Base-by-base conservation (phyloP, 345 rosid species). In the Gossypium australe region DNA sequence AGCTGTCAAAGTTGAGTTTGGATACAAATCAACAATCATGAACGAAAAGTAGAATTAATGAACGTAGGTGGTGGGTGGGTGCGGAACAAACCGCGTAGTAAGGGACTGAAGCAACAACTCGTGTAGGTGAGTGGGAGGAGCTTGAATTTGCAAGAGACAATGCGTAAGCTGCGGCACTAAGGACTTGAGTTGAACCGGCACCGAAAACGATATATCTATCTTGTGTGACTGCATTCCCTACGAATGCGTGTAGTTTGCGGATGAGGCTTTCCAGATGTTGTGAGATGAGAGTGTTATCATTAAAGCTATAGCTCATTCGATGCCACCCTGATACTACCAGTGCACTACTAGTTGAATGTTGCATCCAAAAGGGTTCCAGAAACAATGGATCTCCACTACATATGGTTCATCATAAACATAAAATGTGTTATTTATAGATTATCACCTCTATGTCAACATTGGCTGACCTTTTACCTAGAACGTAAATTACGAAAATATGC, bases 141-240 rank as follows among this genome's bases (percentile, higher is more conserved):
- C 41, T 34, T 34, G 91, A 70, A 76, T 83, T 76, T n/a, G 58
- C 49, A 3, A 69, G 70, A 71, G 92, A 84, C 29, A 89, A 80
- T 25, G 94, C 91, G 67, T 80, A 87, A 53, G 84, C 90, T 11
- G 92, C 89, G 3, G 94, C 94, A 74, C 78, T 84, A 22, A 93
- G 86, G 66, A 93, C 84, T 18, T 89, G 92, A 53, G 92, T 89
- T 2, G 89, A 81, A 53, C 98, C 97, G 9, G 77, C 80, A n/a
- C 97, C 96, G 45, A 86, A 89, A 13, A 86, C 2, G 6, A 90
- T 60, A 29, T 52, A 89, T 78, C 79, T 86, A 45, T 85, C 80
- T 0, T 84, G 77, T 3, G 94, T 81, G 6, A 82, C 76, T 43
- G 95, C 92, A 56, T 89, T 89, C 68, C 94, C 91, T 8, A 86